These are phyloP conservation scores for Cryptococcus sp. DNA, from an alignment of 1,284 basidiomycete genomes.

Conservation along the genomic window DNA sequence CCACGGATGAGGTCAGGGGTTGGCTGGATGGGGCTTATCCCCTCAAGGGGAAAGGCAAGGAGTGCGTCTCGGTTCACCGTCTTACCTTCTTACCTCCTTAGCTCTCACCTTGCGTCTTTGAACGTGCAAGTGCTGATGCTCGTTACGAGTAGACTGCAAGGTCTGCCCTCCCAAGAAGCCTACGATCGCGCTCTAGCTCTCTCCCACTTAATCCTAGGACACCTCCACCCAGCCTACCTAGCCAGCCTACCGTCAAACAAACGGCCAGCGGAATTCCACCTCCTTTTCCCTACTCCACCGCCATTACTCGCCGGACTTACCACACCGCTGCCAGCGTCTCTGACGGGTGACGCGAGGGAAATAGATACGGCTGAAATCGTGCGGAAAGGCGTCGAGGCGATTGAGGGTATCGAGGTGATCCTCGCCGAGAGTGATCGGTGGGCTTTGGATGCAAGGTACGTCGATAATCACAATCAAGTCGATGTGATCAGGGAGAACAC, in stretches of 20 bases:
- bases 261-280: slow-evolving; percentile 15
- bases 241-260: slow-evolving; percentile 14
- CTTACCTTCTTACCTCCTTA: not conserved
- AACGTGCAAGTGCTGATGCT: not conserved
- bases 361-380: slow-evolving; percentile 27
- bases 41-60: slow-evolving; percentile 28
- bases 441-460: slow-evolving; percentile 42
- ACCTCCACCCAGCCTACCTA: slow-evolving; percentile 38
- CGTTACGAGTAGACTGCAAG: slow-evolving; percentile 26
- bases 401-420: slow-evolving; percentile 29
- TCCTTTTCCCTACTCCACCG: slow-evolving; percentile 35
- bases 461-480: not conserved
- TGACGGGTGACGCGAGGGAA: slow-evolving; percentile 41
- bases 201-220: slow-evolving; percentile 36
- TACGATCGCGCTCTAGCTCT: slow-evolving; percentile 45
- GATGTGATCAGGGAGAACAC: too few relatives aligned
- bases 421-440: slow-evolving; percentile 21
- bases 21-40: slow-evolving; percentile 44
- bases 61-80: slow-evolving; percentile 19
- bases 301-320: slow-evolving; percentile 41
- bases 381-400: slow-evolving; percentile 30
- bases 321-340: slow-evolving; percentile 43
- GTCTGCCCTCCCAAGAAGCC: slow-evolving; percentile 39
- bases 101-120: not conserved
- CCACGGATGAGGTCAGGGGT: slow-evolving; percentile 34